Percentiles rank a stretch among this genome's conserved stretches.
phyloP scores from a whole-genome alignment of 805 yeast genomes.

The Saturnispora besseyi region DNA sequence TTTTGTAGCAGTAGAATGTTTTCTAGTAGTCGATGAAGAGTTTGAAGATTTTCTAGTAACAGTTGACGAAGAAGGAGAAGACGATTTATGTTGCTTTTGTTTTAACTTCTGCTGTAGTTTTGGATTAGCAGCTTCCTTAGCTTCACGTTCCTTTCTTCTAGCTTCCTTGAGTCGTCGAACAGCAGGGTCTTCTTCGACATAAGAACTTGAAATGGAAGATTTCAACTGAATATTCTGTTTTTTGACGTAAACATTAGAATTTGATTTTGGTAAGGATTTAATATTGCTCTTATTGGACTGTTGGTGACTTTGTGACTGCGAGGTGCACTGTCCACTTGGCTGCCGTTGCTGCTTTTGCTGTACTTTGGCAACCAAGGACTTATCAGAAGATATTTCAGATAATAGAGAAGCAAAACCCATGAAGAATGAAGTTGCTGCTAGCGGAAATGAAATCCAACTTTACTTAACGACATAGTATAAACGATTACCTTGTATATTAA shows the following conservation, averaged over 20 bases:
- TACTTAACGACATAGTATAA: not conserved
- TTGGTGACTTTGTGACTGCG: not conserved
- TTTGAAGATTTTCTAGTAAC: not conserved
- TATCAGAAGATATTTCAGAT: slow-evolving; percentile 25
- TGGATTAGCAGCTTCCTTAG: slow-evolving; percentile 22
- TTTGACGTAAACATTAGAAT: not conserved
- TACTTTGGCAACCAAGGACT: slow-evolving; percentile 5
- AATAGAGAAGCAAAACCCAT: slow-evolving; percentile 20
- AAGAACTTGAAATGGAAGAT: not conserved
- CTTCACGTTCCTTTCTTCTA: slow-evolving; percentile 46
- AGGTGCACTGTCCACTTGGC: not conserved
- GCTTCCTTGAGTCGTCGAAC: slow-evolving; percentile 61
- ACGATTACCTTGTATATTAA: not conserved
- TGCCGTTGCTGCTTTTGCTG: not conserved
- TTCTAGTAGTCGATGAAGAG: not conserved
- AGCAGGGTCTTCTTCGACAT: slow-evolving; percentile 52
- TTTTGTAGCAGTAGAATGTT: not conserved
- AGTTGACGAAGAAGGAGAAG: not conserved
- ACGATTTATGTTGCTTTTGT: not conserved
- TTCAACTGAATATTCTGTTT: slow-evolving; percentile 9
- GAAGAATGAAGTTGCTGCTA: not conserved
- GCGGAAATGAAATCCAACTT: not conserved
- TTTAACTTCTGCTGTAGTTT: slow-evolving; percentile 6
- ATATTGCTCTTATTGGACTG: no score
- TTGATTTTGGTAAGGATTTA: not conserved